Evolutionary conservation across 2,329 filamentous ascomycete species (phyloP).

Genomic region (Xylaria sp.): DNA sequence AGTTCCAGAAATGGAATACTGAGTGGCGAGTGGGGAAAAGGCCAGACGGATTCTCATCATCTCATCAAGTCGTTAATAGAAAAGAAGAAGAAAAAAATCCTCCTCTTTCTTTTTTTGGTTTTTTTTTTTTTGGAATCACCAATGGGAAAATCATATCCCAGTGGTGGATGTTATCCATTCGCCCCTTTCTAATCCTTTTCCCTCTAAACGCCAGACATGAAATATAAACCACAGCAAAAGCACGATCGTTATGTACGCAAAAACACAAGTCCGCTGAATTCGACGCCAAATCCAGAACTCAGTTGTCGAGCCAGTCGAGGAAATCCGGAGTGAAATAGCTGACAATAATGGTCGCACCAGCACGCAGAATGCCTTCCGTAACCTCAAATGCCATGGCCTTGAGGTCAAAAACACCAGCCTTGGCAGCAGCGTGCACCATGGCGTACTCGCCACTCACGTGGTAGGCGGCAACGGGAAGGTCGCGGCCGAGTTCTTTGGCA

Average conservation of each 20-base stretch:
- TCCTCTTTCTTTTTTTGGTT: background rate
- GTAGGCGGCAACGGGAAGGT: conserved; percentile 90
- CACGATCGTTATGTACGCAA: background rate
- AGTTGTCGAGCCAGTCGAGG: conserved; percentile 59
- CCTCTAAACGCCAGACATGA: conserved; percentile 6
- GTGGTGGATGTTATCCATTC: background rate
- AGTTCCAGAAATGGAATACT: background rate
- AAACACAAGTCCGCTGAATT: background rate
- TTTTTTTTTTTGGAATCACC: background rate
- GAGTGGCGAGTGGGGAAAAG: background rate
- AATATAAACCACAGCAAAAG: background rate
- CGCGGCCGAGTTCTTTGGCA: conserved; percentile 86
- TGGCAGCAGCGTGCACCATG: conserved; percentile 94
- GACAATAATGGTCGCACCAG: conserved; percentile 87
- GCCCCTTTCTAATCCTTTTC: background rate
- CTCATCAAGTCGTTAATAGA: background rate
- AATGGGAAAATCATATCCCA: background rate
- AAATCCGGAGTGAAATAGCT: conserved; percentile 90
- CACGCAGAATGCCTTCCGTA: conserved; percentile 86
- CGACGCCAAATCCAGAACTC: conserved; percentile 11
- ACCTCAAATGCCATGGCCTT: conserved; percentile 93
- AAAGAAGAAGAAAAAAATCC: too few relatives aligned
- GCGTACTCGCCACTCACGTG: conserved; percentile 96
- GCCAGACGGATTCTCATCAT: background rate
- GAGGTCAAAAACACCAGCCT: conserved; percentile 93